phyloP scores from a whole-genome alignment of 176 grass and related monocot species.

The Musa beccarii region DNA sequence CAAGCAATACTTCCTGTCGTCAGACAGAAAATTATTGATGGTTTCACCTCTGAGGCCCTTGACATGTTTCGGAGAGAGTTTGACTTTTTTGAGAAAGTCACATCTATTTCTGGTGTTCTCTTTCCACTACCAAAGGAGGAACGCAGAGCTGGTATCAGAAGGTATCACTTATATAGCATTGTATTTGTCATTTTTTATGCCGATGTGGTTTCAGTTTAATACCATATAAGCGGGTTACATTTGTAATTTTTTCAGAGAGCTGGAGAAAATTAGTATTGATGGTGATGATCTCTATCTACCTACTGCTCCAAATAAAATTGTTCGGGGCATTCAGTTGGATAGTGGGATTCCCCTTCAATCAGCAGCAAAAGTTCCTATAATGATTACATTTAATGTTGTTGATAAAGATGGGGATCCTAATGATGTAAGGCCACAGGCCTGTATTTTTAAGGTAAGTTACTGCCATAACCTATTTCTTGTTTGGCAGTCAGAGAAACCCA shows the following conservation, averaged over 20 bases:
- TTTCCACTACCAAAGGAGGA: constrained; percentile 96
- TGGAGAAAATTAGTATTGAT: constrained; percentile 83
- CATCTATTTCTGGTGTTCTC: constrained; percentile 95
- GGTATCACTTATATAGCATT: constrained; percentile 28
- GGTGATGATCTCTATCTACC: constrained; percentile 95
- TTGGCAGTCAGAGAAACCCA: background rate
- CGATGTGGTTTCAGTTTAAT: too few relatives aligned
- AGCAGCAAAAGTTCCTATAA: constrained; percentile 99
- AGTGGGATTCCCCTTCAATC: constrained; percentile 98
- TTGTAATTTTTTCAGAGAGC: constrained; percentile 46
- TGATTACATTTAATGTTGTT: constrained; percentile 97
- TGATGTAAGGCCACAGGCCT: constrained; percentile 85
- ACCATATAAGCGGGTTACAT: background rate
- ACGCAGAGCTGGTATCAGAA: constrained; percentile 81
- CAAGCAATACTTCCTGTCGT: constrained; percentile 73
- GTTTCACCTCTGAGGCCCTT: constrained; percentile 70
- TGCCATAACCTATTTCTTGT: background rate
- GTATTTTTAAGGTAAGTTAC: constrained; percentile 90
- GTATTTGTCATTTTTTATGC: too few relatives aligned
- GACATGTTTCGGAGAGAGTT: constrained; percentile 85
- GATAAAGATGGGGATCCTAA: constrained; percentile 81
- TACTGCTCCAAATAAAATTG: constrained; percentile 92
- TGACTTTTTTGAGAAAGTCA: constrained; percentile 88
- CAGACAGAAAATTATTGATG: constrained; percentile 75
- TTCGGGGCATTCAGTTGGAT: constrained; percentile 83